phyloP scores from a whole-genome alignment of 768 basidiomycete genomes.

The Panaeolus cyanescens region DNA sequence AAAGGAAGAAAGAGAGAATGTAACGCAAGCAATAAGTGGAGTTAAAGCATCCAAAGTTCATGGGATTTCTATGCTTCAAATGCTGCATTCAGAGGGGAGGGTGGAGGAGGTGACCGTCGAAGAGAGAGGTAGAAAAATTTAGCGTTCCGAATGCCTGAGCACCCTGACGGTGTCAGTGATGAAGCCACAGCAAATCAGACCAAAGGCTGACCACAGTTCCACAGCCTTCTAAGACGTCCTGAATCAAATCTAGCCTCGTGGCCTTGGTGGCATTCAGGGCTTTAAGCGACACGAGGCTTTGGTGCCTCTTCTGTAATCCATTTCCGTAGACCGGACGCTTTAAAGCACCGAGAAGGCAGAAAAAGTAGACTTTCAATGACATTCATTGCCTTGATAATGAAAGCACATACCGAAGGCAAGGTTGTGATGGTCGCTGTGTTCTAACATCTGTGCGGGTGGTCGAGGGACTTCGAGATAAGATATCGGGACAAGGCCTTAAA shows the following conservation, averaged over 20 bases:
- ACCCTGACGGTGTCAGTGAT: background rate
- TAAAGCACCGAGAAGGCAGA: background rate
- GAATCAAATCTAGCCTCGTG: background rate
- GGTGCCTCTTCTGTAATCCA: background rate
- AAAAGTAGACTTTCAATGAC: background rate
- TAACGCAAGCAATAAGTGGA: background rate
- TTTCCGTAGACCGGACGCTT: background rate
- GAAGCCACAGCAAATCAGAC: conserved; percentile 1
- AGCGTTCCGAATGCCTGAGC: background rate
- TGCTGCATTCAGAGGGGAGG: background rate
- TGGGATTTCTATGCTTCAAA: background rate
- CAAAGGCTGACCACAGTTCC: conserved; percentile 1
- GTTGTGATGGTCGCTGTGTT: background rate
- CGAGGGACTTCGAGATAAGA: background rate
- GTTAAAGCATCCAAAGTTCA: background rate
- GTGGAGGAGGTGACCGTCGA: background rate
- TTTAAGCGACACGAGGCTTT: background rate
- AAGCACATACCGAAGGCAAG: background rate
- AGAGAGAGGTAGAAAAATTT: background rate
- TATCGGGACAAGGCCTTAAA: background rate
- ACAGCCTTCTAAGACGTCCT: background rate
- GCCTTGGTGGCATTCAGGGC: conserved; percentile 1
- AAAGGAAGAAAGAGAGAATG: background rate
- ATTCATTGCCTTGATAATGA: background rate
- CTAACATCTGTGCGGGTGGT: background rate